Evolutionary conservation across 148 eudicot genomes (phyloP).

Genomic region (Fallopia convolvulus): DNA sequence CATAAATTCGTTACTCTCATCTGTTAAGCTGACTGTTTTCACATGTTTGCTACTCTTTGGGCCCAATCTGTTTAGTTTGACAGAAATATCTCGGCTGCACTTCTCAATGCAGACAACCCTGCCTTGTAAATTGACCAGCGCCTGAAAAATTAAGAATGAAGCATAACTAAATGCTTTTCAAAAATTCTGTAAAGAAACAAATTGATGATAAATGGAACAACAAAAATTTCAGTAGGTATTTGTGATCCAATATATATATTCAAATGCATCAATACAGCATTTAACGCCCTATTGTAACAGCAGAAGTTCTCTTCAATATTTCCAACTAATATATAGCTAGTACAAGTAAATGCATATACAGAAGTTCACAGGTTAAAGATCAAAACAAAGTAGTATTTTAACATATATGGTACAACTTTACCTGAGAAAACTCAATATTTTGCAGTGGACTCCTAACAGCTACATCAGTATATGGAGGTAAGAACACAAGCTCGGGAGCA

Average conservation of each 20-base stretch:
- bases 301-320: background rate
- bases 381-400: background rate
- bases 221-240: no score
- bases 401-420: slow-evolving; percentile 13
- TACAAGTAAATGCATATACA: slow-evolving; percentile 2
- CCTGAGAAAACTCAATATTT: slow-evolving; percentile 84
- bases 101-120: slow-evolving; percentile 71
- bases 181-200: background rate
- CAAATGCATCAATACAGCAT: background rate
- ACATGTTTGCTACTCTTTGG: slow-evolving; percentile 47
- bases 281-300: background rate
- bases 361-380: background rate
- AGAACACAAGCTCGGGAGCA: slow-evolving; percentile 67
- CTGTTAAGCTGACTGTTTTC: slow-evolving; percentile 45
- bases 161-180: background rate
- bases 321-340: background rate
- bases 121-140: slow-evolving; percentile 71
- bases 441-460: slow-evolving; percentile 69
- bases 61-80: slow-evolving; percentile 50
- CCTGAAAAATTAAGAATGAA: slow-evolving; percentile 29
- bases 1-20: slow-evolving; percentile 47
- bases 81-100: slow-evolving; percentile 60
- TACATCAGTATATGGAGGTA: slow-evolving; percentile 73
- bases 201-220: background rate
- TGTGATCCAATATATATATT: background rate